phyloP scores from a whole-genome alignment of 768 basidiomycete species.

The Boletus rubescentipes region DNA sequence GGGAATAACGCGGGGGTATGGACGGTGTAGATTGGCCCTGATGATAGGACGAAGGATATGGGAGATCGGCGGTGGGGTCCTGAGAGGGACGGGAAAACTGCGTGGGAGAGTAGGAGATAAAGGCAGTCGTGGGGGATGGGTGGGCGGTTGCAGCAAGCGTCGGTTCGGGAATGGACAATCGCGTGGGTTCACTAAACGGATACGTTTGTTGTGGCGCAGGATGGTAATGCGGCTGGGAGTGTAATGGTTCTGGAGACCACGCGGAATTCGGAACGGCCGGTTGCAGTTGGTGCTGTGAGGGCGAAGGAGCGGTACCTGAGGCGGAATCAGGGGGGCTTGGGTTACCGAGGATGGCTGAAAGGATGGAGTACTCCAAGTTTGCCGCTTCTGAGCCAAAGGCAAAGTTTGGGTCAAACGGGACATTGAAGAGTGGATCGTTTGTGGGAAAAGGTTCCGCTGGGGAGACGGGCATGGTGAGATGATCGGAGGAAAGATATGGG shows the following conservation, averaged over 20 bases:
- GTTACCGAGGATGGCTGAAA: conserved; percentile 87
- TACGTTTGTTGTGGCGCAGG: conserved; percentile 15
- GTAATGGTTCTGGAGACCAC: conserved; percentile 39
- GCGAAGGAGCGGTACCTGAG: conserved; percentile 26
- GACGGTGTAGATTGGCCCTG: conserved; percentile 22
- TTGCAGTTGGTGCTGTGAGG: conserved; percentile 26
- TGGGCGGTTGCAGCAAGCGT: conserved; percentile 28
- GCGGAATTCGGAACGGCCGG: conserved; percentile 31
- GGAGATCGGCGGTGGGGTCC: conserved; percentile 37
- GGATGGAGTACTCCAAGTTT: conserved; percentile 92
- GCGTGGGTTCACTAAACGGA: conserved; percentile 30
- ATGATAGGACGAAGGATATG: conserved; percentile 34
- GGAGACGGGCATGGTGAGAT: conserved; percentile 10
- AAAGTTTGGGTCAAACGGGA: conserved; percentile 58
- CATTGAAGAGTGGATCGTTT: conserved; percentile 58
- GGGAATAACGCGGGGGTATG: conserved; percentile 46
- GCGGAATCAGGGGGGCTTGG: conserved; percentile 49
- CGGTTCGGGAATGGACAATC: conserved; percentile 34
- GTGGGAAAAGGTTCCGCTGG: conserved; percentile 53
- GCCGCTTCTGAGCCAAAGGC: conserved; percentile 87
- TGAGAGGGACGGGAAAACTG: conserved; percentile 33
- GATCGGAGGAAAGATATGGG: neutral
- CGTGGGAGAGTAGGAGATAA: conserved; percentile 33
- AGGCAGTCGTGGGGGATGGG: conserved; percentile 28
- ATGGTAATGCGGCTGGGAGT: conserved; percentile 34